Evolutionary conservation across 345 rosid species (phyloP).

Genomic region (Xanthoceras sorbifolium): DNA sequence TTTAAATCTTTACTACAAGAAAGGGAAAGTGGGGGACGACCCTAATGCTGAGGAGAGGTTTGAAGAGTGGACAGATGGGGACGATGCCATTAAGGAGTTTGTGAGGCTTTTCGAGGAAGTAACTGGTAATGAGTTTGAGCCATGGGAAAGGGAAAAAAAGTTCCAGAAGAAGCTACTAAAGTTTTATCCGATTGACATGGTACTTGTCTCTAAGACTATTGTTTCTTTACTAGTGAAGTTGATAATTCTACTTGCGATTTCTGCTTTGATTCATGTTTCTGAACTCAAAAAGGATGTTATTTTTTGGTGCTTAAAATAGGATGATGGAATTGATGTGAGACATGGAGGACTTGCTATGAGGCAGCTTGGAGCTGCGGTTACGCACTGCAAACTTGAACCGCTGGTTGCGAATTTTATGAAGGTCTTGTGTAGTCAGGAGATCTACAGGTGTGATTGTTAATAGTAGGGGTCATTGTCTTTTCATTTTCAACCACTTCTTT

Average conservation of each 20-base stretch:
- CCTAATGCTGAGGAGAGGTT: slow-evolving; percentile 65
- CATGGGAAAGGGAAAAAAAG: slow-evolving; percentile 82
- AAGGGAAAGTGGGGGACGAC: slow-evolving; percentile 67
- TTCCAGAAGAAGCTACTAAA: slow-evolving; percentile 63
- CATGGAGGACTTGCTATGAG: slow-evolving; percentile 67
- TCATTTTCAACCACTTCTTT: background rate
- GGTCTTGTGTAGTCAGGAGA: slow-evolving; percentile 68
- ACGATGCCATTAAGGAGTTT: slow-evolving; percentile 64
- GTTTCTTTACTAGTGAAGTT: background rate
- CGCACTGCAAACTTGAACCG: slow-evolving; percentile 71
- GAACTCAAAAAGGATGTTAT: no score
- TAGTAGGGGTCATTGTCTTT: background rate
- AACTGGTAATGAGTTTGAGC: slow-evolving; percentile 81
- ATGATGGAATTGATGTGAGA: slow-evolving; percentile 74
- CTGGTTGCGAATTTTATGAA: slow-evolving; percentile 63
- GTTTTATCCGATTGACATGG: slow-evolving; percentile 78
- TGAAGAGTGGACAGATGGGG: slow-evolving; percentile 65
- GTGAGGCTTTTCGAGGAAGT: slow-evolving; percentile 62
- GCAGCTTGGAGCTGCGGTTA: slow-evolving; percentile 67
- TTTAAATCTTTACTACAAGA: slow-evolving; percentile 68
- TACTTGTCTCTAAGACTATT: slow-evolving; percentile 15
- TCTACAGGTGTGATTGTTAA: slow-evolving; percentile 47
- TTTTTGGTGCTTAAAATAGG: slow-evolving; percentile 36
- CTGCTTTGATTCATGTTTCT: no score
- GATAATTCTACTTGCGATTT: no score